A percentile compares a stretch with the other conserved stretches of the same genome.
phyloP scores from a whole-genome alignment of 805 yeast species.

The Candida anglica region DNA sequence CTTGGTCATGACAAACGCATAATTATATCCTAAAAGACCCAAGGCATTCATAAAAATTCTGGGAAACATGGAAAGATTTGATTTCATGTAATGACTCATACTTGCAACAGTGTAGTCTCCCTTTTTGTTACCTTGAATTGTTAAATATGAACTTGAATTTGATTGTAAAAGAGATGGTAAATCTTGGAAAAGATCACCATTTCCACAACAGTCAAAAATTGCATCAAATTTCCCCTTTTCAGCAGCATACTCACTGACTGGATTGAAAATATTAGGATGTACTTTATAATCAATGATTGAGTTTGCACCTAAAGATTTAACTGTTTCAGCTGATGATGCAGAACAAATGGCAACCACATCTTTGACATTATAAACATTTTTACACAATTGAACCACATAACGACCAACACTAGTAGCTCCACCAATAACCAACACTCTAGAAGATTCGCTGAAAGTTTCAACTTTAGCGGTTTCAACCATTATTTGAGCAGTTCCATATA shows the following conservation, averaged over 20 bases:
- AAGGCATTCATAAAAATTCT: slow-evolving; percentile 10
- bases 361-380: slow-evolving; percentile 35
- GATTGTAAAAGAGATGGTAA: slow-evolving; percentile 44
- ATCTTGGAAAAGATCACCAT: slow-evolving; percentile 40
- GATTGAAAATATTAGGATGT: slow-evolving; percentile 16
- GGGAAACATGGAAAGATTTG: slow-evolving; percentile 1
- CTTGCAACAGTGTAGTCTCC: slow-evolving; percentile 27
- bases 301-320: slow-evolving; percentile 53
- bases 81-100: background rate
- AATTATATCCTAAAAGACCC: slow-evolving; percentile 24
- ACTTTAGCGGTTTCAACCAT: slow-evolving; percentile 14
- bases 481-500: slow-evolving; percentile 54
- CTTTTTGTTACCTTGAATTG: slow-evolving; percentile 56
- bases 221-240: slow-evolving; percentile 45
- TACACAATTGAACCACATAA: slow-evolving; percentile 53
- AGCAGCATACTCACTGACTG: slow-evolving; percentile 9
- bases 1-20: slow-evolving; percentile 13
- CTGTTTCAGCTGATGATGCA: slow-evolving; percentile 40
- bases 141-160: slow-evolving; percentile 43
- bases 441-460: slow-evolving; percentile 22
- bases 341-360: slow-evolving; percentile 59
- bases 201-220: slow-evolving; percentile 66
- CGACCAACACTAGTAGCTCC: slow-evolving; percentile 71
- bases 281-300: slow-evolving; percentile 51
- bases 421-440: slow-evolving; percentile 61